Base-by-base conservation (phyloP, 768 basidiomycete genomes). In the Chiua virens region DNA sequence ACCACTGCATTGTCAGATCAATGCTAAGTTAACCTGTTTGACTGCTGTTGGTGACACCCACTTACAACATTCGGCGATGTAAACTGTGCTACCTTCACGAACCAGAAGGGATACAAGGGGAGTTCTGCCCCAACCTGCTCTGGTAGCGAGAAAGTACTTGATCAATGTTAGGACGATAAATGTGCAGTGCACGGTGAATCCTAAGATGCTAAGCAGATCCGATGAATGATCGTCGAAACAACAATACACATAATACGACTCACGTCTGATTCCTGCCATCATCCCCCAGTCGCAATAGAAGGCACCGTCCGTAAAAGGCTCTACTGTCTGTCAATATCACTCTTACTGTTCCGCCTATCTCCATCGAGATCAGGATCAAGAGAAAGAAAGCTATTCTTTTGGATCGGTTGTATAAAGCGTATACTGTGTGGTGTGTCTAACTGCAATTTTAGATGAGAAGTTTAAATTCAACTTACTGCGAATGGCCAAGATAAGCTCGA, bases 61-160 rank as follows among this genome's bases (percentile, higher is more conserved):
- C 62, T 58, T 49, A 63, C 62, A 21, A 28, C 36, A 1, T 0
- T 22, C 42, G 1, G 46, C 23, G 27, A 28, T 48, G 41, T 59
- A 63, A 11, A 53, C 50, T 28, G 20, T 50, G 32, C 50, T 49
- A 32, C 52, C 35, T 21, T 62, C 58, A 38, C 62, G 63, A 38
- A 62, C 37, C 20, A 63, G 30, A 20, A 64, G 56, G 4, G 52
- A 61, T 18, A 61, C 46, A 15, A 63, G 56, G 6, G 62, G 62
- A 1, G 56, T 49, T 20, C 50, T 61, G 5, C 54, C 54, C 52
- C 52, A 50, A 8, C 58, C 62, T 11, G 49, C 49, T 46, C 47
- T 64, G 30, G 42, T 36, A 28, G 52, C 54, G 3, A 45, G 13
- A 20, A 43, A 48, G 37, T 64, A 64, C 53, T 65, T 63, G 56